Percentiles rank a stretch among this genome's conserved stretches.
These are phyloP conservation scores for Ceratocystis albifundus DNA, from an alignment of 2,329 filamentous ascomycete species.

Conservation along the genomic window DNA sequence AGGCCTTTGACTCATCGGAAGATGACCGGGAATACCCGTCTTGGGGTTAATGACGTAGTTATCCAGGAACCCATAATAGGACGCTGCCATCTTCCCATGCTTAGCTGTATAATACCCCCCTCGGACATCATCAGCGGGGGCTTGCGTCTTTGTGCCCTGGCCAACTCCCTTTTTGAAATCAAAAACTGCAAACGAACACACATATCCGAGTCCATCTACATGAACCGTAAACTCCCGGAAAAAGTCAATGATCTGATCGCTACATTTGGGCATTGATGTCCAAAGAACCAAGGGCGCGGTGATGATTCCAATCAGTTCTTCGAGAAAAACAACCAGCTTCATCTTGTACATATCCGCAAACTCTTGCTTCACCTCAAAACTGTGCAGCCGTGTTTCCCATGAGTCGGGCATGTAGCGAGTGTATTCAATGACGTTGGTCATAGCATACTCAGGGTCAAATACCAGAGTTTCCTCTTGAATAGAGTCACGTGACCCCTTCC, in stretches of 20 bases:
- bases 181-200: slow-evolving; percentile 95
- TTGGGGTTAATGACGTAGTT: slow-evolving; percentile 73
- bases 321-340: slow-evolving; percentile 80
- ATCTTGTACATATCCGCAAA: slow-evolving; percentile 86
- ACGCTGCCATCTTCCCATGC: slow-evolving; percentile 96
- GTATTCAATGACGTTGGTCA: slow-evolving; percentile 80
- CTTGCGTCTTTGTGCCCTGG: slow-evolving; percentile 30
- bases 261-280: slow-evolving; percentile 74
- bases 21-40: slow-evolving; percentile 50
- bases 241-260: slow-evolving; percentile 90
- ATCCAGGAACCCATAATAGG: slow-evolving; percentile 87
- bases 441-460: slow-evolving; percentile 81
- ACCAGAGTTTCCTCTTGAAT: slow-evolving; percentile 80
- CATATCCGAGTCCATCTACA: slow-evolving; percentile 88
- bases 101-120: slow-evolving; percentile 92
- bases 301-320: slow-evolving; percentile 85
- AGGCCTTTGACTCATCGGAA: slow-evolving; percentile 43
- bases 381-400: slow-evolving; percentile 84
- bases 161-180: slow-evolving; percentile 77
- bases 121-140: slow-evolving; percentile 49
- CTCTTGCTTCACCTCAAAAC: slow-evolving; percentile 81
- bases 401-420: slow-evolving; percentile 84
- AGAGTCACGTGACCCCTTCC: slow-evolving; percentile 69
- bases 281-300: slow-evolving; percentile 83
- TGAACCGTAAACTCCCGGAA: slow-evolving; percentile 97